Evolutionary conservation across 75 land plant species (phyloP), one percentile per base, ranked within the genome.

Genomic region (Azolla pinnata): DNA sequence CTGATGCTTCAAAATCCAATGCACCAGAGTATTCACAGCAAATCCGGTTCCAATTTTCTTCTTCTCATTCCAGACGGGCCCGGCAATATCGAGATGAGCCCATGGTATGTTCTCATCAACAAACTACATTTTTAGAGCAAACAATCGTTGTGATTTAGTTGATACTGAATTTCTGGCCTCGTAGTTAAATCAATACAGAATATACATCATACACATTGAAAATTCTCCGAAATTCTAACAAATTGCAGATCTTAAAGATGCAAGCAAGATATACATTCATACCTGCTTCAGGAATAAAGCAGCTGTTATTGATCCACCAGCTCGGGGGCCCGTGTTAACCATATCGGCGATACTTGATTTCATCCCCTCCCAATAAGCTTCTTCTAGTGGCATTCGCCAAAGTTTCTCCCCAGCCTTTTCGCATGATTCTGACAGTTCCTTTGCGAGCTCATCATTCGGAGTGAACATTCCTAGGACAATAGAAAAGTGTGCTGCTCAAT

Each of bases 351-450:
- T 83, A 18, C 83, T 84, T 2, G 96, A 93, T 63, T 93, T 93
- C 96, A 89, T 93, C 18, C 69, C 64, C 56, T 93, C 99, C 99
- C 99, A 93, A 46, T 93, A 93, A 60, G 78, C 78, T 25, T 93
- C 96, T 71, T 89, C 96, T 65, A 93, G 27, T 28, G 99, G 99
- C 90, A 93, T 64, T 57, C 99, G 73, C 99, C 99, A 93, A 33
- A 89, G 57, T 63, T 86, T 93, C 77, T 93, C 99, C 0, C 99
- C 99, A 33, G 76, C 67, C 23, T 57, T 46, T 56, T 77, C 81
- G 23, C 91, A 75, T 10, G 90, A 84, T 45, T 57, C 57, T 1
- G 75, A 20, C n/a, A 93, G 72, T 72, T 93, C 99, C 49, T 83
- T 70, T 8, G 85, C 96, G 19, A 93, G 78, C 10, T 81, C 90